Evolutionary conservation across 768 basidiomycete species (phyloP).

Genomic region (Tubosaeta sp.): DNA sequence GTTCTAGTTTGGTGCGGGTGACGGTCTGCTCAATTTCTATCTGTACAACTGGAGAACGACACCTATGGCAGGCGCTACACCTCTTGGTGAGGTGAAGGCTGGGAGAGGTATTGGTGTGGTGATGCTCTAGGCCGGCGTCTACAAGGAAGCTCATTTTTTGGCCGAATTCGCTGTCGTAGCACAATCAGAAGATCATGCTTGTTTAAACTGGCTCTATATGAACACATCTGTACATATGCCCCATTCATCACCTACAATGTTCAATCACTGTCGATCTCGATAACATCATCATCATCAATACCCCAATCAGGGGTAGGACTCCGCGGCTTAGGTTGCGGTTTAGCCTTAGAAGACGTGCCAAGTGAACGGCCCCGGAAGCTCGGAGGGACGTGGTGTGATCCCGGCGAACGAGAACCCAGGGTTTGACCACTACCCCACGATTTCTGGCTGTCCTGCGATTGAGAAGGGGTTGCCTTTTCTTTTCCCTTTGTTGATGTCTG

Average conservation of each 20-base stretch:
- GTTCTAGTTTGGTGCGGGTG: conserved; percentile 82
- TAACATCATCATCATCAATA: conserved; percentile 80
- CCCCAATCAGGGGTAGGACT: conserved; percentile 80
- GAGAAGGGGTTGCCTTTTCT: conserved; percentile 42
- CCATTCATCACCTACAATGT: not conserved
- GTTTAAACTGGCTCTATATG: not conserved
- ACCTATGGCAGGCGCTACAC: conserved; percentile 65
- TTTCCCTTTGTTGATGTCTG: conserved; percentile 46
- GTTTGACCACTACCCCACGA: conserved; percentile 50
- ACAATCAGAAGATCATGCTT: not conserved
- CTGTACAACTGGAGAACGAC: conserved; percentile 93
- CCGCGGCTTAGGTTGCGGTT: conserved; percentile 37
- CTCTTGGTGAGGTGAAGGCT: conserved; percentile 46
- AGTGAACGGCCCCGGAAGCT: conserved; percentile 36
- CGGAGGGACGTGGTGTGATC: conserved; percentile 26
- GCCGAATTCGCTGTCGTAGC: not conserved
- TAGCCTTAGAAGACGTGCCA: conserved; percentile 45
- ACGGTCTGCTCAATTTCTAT: conserved; percentile 89
- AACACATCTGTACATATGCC: conserved; percentile 7
- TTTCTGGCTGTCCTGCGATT: conserved; percentile 26
- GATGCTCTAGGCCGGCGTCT: conserved; percentile 61
- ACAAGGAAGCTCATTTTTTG: not conserved
- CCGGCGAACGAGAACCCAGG: conserved; percentile 36
- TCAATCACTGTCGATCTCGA: conserved; percentile 81
- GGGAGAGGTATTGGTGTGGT: conserved; percentile 88